Evolutionary conservation across 2,329 filamentous ascomycete species (phyloP), one percentile per base, ranked within the genome.

Genomic region (Onygena corvina): DNA sequence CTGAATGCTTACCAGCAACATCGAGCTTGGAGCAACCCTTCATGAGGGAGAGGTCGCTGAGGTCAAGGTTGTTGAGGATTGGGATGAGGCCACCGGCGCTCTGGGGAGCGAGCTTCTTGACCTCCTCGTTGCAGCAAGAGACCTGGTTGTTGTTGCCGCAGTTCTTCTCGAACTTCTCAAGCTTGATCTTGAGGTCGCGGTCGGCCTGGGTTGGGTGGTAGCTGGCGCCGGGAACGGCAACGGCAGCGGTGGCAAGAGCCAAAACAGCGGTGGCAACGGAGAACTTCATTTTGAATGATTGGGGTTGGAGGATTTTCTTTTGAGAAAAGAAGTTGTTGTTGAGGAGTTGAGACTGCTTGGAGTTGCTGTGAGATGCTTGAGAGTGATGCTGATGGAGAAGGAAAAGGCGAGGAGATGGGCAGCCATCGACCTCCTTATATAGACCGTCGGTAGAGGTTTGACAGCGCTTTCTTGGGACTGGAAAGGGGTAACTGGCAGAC

Each of bases 11-110:
- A 67, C 65, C 40, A 49, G 58, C 52, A 47, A 66, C 27, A 35
- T 59, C 56, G 34, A 68, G 60, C 60, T 67, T 66, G 59, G 64
- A 65, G 65, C 66, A 68, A 61, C 66, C 60, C 54, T 67, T 58
- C 58, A 68, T 67, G 54, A 68, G 59, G 60, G 61, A 64, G 23
- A 67, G 54, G 53, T 64, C 61, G 46, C 61, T 52, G 36, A 64
- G 60, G 47, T 62, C 61, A 51, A 66, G 53, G 55, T 62, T 61
- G 52, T 63, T 61, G 54, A 67, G 54, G 21, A 67, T 57, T 57
- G 62, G 60, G 55, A 53, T 53, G 50, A 68, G 61, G 29, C 58
- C 54, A 54, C 64, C 63, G 42, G 56, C 60, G 58, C 66, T 63
- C 55, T 62, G 63, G 40, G 60, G 57, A 56, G 60, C 62, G 60